phyloP scores from a whole-genome alignment of 1,284 basidiomycete species.

The Ganoderma lingzhi region DNA sequence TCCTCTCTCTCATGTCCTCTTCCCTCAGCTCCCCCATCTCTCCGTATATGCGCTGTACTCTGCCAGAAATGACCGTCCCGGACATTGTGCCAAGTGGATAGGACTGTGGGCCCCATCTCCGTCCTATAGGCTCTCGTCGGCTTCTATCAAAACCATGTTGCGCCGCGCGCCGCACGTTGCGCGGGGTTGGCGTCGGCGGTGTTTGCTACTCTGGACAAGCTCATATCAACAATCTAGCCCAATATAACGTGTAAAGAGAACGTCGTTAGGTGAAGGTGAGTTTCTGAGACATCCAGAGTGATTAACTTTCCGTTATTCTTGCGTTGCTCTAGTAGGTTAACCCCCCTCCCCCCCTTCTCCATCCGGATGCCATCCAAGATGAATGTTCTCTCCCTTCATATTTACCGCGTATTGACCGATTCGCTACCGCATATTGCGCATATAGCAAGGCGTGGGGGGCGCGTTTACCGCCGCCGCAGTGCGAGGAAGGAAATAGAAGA shows the following conservation, averaged over 20 bases:
- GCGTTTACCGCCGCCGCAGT: background rate
- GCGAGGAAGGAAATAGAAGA: background rate
- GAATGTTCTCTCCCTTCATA: background rate
- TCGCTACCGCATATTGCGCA: background rate
- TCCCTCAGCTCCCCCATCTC: background rate
- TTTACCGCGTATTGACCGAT: background rate
- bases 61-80: too few species aligned
- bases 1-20: background rate
- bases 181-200: conserved; percentile 10
- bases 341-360: background rate
- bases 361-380: background rate
- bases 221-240: background rate
- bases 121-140: background rate
- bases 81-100: background rate
- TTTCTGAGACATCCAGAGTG: background rate
- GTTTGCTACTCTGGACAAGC: background rate
- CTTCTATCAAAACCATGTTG: background rate
- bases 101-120: background rate
- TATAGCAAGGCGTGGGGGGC: background rate
- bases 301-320: background rate
- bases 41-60: conserved; percentile 2
- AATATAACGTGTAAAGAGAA: conserved; percentile 7
- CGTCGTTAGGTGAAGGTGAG: conserved; percentile 16
- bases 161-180: conserved; percentile 5
- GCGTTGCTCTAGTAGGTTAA: background rate